phyloP scores from a whole-genome alignment of 805 yeast species.

The Pichia rugopelliculosa region DNA sequence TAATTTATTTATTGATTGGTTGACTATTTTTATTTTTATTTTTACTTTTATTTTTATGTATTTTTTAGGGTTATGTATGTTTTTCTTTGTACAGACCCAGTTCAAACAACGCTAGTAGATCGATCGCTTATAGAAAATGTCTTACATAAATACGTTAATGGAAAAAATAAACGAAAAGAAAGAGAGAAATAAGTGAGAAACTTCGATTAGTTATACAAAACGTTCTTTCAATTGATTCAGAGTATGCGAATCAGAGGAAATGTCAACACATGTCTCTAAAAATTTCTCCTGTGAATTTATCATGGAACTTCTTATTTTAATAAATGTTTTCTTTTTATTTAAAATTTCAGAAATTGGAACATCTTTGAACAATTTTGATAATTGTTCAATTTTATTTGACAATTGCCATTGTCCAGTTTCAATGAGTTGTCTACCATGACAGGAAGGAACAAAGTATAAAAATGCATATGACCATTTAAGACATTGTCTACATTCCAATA shows the following conservation, averaged over 20 bases:
- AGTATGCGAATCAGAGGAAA: constrained; percentile 6
- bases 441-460: constrained; percentile 51
- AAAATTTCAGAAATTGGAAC: constrained; percentile 24
- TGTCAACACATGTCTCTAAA: constrained; percentile 22
- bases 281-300: constrained; percentile 15
- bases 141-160: not conserved
- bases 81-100: too few species aligned
- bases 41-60: not conserved
- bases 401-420: constrained; percentile 33
- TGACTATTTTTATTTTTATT: not conserved
- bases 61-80: not conserved
- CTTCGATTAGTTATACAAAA: not conserved
- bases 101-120: too few species aligned
- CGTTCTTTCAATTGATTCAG: not conserved
- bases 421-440: constrained; percentile 50
- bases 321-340: constrained; percentile 19
- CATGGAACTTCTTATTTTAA: constrained; percentile 18
- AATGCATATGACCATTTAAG: constrained; percentile 89
- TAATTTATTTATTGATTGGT: too few species aligned
- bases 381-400: constrained; percentile 23
- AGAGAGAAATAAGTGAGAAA: too few species aligned
- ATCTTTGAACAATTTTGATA: constrained; percentile 30
- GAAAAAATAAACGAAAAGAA: too few species aligned
- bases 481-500: constrained; percentile 64
- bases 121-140: too few species aligned